These are phyloP conservation scores for Pichia cabralensis DNA, from an alignment of 805 yeast species.

Conservation along the genomic window DNA sequence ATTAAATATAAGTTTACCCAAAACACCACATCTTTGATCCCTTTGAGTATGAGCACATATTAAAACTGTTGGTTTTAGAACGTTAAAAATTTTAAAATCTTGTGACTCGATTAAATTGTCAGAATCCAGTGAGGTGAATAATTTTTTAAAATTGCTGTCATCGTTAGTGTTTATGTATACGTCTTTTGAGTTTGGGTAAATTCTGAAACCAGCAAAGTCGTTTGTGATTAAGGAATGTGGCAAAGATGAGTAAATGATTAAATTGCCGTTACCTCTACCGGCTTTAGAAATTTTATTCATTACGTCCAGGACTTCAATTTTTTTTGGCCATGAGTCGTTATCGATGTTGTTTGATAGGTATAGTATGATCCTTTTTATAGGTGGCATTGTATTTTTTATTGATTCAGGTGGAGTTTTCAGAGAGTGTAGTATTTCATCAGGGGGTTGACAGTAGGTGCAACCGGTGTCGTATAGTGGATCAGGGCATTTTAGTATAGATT, in stretches of 20 bases:
- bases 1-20: constrained; percentile 46
- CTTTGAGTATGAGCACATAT: constrained; percentile 60
- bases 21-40: constrained; percentile 56
- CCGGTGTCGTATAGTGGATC: constrained; percentile 46
- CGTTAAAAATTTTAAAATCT: not conserved
- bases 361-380: constrained; percentile 47
- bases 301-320: constrained; percentile 40
- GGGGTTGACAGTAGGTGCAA: constrained; percentile 44
- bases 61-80: constrained; percentile 30
- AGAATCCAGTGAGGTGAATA: not conserved
- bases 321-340: constrained; percentile 35
- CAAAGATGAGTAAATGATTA: constrained; percentile 6
- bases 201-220: constrained; percentile 2
- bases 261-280: constrained; percentile 11
- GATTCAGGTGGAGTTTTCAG: constrained; percentile 15
- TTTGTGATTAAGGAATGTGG: not conserved
- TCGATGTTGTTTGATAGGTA: constrained; percentile 35
- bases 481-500: constrained; percentile 31
- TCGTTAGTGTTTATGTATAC: constrained; percentile 1
- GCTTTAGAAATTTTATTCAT: constrained; percentile 14
- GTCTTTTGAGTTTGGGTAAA: constrained; percentile 9
- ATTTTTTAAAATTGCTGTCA: not conserved
- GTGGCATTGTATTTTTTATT: constrained; percentile 38
- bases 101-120: not conserved
- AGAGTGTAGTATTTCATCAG: constrained; percentile 15